phyloP scores from a whole-genome alignment of 305 asterid species.

The Salvia sclarea region DNA sequence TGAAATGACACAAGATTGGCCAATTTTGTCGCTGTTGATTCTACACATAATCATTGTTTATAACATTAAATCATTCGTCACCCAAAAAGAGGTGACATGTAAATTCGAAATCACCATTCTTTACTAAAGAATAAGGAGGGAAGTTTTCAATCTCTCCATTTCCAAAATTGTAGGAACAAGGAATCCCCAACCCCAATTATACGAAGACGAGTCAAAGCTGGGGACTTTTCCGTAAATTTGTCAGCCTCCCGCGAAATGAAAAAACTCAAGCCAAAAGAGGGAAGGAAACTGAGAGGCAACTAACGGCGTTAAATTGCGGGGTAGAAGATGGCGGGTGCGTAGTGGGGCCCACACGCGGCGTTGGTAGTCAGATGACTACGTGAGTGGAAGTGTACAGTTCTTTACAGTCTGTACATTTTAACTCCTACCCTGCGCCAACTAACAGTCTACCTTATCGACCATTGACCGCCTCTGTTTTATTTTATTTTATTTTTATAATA shows the following conservation, averaged over 20 bases:
- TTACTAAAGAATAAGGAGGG: not conserved
- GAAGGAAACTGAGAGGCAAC: slow-evolving; percentile 18
- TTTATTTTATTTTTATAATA: not conserved
- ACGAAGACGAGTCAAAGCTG: not conserved
- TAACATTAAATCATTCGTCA: not conserved
- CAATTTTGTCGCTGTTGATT: too few relatives aligned
- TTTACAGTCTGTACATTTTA: slow-evolving; percentile 30
- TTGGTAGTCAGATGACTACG: slow-evolving; percentile 11
- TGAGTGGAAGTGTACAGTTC: slow-evolving; percentile 24
- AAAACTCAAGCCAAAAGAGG: not conserved
- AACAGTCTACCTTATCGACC: slow-evolving; percentile 1
- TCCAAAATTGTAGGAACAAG: slow-evolving; percentile 18
- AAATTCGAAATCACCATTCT: not conserved
- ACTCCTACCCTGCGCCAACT: slow-evolving; percentile 27
- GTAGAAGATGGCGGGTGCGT: slow-evolving; percentile 3
- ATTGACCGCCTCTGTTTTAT: not conserved
- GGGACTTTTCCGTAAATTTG: slow-evolving; percentile 5
- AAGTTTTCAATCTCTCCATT: not conserved
- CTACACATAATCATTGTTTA: too few relatives aligned
- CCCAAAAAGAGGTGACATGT: not conserved
- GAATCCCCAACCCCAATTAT: not conserved
- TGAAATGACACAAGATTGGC: too few relatives aligned
- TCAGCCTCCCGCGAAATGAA: not conserved
- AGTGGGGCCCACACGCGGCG: slow-evolving; percentile 17
- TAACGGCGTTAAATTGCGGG: slow-evolving; percentile 35